Conservation (phyloP, 495 filamentous ascomycete genomes). For the Cairneyella variabilis region DNA sequence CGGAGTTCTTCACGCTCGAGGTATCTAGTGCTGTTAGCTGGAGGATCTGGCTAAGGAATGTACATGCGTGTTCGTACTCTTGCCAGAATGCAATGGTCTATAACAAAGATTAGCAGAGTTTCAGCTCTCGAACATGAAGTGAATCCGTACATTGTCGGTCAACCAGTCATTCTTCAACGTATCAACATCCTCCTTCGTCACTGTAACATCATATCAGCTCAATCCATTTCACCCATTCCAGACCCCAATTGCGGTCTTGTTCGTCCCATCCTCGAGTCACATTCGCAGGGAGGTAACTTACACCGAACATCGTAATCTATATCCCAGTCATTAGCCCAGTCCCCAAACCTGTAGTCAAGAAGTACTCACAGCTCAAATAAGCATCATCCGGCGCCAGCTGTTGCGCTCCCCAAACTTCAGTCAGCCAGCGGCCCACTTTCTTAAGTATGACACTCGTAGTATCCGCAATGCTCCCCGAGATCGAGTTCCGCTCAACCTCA, state of each 20-base stretch:
- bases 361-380: constrained; percentile 29
- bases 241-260: too few relatives aligned
- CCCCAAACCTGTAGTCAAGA: background rate
- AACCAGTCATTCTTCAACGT: constrained; percentile 91
- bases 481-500: too few relatives aligned
- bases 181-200: constrained; percentile 81
- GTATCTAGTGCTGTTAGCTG: constrained; percentile 49
- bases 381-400: constrained; percentile 31
- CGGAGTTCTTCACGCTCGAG: constrained; percentile 83
- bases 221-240: background rate
- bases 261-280: too few relatives aligned
- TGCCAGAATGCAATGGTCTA: constrained; percentile 96
- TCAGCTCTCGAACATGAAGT: background rate
- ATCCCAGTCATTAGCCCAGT: background rate
- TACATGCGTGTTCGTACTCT: constrained; percentile 57
- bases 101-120: constrained; percentile 15
- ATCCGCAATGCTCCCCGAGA: too few relatives aligned
- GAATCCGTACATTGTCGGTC: constrained; percentile 82
- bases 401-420: background rate
- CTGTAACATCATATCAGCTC: constrained; percentile 34
- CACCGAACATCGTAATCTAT: constrained; percentile 29
- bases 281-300: too few relatives aligned
- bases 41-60: background rate
- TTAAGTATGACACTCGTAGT: too few relatives aligned
- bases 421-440: constrained; percentile 11